A percentile compares a stretch with the other conserved stretches of the same genome.
Evolutionary conservation across 495 filamentous ascomycete genomes (phyloP).

Genomic region (Hypoxylon subgilvum): DNA sequence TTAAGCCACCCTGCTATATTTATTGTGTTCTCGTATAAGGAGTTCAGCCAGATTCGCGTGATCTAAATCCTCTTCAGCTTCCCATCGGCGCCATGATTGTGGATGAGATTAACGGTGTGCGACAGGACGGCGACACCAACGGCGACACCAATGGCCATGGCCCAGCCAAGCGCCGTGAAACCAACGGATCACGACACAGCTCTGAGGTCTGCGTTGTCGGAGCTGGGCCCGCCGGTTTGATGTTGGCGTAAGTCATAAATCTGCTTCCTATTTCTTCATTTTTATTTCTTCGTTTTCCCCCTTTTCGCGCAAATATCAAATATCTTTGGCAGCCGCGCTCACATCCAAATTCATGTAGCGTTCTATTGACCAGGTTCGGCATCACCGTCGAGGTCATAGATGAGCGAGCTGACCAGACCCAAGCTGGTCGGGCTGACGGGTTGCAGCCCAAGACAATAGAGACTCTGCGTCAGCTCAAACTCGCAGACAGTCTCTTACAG

Average conservation of each 20-base stretch:
- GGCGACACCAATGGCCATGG: slow-evolving; percentile 19
- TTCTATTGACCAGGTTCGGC: slow-evolving; percentile 69
- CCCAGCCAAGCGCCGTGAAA: slow-evolving; percentile 38
- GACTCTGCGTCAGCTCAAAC: slow-evolving; percentile 68
- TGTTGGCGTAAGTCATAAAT: slow-evolving; percentile 69
- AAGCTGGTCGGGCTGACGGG: slow-evolving; percentile 70
- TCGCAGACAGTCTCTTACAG: slow-evolving; percentile 67
- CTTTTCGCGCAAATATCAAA: no score
- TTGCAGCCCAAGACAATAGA: slow-evolving; percentile 74
- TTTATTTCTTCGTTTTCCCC: neutral
- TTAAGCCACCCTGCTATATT: slow-evolving; percentile 22
- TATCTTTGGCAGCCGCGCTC: slow-evolving; percentile 5
- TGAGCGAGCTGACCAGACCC: slow-evolving; percentile 65
- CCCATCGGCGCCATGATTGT: slow-evolving; percentile 25
- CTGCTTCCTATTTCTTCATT: neutral
- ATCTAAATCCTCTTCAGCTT: slow-evolving; percentile 16
- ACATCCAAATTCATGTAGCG: slow-evolving; percentile 47
- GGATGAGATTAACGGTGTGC: slow-evolving; percentile 36
- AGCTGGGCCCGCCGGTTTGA: slow-evolving; percentile 72
- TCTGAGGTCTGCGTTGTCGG: slow-evolving; percentile 70
- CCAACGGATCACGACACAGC: slow-evolving; percentile 39
- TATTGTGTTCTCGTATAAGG: slow-evolving; percentile 9
- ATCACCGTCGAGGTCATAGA: slow-evolving; percentile 66
- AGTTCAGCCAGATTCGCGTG: slow-evolving; percentile 19
- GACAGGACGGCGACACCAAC: slow-evolving; percentile 32